Conservation (phyloP, 2,329 filamentous ascomycete species). For the Paracoccidioides brasiliensis region DNA sequence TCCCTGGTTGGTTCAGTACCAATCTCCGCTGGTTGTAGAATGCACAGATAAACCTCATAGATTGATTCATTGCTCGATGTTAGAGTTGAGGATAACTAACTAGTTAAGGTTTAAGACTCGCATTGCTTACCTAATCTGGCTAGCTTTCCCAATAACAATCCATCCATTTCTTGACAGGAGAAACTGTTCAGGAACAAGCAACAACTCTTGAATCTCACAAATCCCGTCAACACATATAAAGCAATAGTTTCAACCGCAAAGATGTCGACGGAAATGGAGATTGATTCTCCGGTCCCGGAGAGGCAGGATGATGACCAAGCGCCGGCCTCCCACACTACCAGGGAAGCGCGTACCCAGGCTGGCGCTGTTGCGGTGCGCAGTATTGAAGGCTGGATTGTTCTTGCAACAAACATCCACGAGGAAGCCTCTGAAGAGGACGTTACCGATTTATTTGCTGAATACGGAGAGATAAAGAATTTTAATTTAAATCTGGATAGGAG, state of each 20-base stretch:
- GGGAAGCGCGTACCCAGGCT: slow-evolving; percentile 32
- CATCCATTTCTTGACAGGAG: background rate
- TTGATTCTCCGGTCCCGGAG: slow-evolving; percentile 27
- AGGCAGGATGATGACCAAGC: slow-evolving; percentile 18
- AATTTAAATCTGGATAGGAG: slow-evolving; percentile 53
- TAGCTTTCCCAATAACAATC: background rate
- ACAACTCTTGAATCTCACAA: background rate
- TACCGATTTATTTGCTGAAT: slow-evolving; percentile 52
- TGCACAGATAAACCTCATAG: background rate
- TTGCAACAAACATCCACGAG: slow-evolving; percentile 57
- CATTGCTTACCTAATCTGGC: background rate
- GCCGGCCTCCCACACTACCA: slow-evolving; percentile 19
- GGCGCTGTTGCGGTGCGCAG: slow-evolving; percentile 47
- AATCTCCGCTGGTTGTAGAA: too few relatives aligned
- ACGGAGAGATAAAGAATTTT: slow-evolving; percentile 54
- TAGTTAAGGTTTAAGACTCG: background rate
- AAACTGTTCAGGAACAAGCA: background rate
- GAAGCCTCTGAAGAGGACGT: slow-evolving; percentile 56
- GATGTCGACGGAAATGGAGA: slow-evolving; percentile 36
- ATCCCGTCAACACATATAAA: background rate
- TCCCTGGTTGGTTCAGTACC: too few relatives aligned
- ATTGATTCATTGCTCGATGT: background rate
- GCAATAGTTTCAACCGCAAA: background rate
- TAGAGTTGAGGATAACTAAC: background rate
- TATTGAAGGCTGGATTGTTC: slow-evolving; percentile 57